phyloP scores from a whole-genome alignment of 1,284 basidiomycete genomes.

The Fomitiporia mediterranea region DNA sequence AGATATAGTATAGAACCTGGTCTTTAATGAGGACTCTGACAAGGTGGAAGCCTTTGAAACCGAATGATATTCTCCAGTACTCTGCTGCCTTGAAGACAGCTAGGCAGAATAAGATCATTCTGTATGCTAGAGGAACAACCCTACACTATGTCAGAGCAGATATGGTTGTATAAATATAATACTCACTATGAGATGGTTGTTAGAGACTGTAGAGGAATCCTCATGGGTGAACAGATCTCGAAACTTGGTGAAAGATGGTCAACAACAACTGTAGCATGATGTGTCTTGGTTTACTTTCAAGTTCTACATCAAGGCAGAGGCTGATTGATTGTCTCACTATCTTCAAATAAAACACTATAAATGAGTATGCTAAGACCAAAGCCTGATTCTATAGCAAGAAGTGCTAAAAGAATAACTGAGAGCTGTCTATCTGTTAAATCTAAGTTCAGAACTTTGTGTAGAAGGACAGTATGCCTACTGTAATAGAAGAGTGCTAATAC shows the following conservation, averaged over 20 bases:
- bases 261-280: not conserved
- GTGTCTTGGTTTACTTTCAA: not conserved
- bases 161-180: too few relatives aligned
- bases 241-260: not conserved
- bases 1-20: conserved; percentile 7
- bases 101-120: conserved; percentile 2
- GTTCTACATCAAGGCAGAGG: not conserved
- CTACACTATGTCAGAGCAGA: not conserved
- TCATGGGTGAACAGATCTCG: not conserved
- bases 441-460: not conserved
- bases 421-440: not conserved
- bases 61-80: not conserved
- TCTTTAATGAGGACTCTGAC: conserved; percentile 6
- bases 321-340: not conserved
- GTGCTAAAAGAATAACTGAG: not conserved
- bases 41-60: not conserved
- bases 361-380: not conserved
- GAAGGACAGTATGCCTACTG: not conserved
- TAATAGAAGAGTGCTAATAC: conserved; percentile 1
- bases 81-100: conserved; percentile 4
- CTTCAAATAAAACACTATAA: not conserved
- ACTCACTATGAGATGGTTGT: not conserved
- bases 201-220: not conserved
- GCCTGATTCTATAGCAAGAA: not conserved
- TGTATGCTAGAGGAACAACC: conserved; percentile 3